Evolutionary conservation across 306 rosid species (phyloP), one percentile per base, ranked within the genome.

Genomic region (Cucurbita maxima): DNA sequence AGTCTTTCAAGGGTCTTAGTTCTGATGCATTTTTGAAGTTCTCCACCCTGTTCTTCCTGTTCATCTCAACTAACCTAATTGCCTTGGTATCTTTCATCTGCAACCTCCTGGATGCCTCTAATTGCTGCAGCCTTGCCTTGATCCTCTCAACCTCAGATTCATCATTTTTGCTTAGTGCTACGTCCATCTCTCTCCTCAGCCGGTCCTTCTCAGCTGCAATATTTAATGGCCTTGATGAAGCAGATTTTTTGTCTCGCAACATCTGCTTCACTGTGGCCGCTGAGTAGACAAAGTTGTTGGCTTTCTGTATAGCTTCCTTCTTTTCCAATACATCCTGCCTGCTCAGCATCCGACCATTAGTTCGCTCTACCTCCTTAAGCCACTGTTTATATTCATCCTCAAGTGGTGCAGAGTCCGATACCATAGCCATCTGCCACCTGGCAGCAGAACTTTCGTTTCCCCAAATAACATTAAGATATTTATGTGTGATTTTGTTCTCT

Each of bases 371-470:
- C 84, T 94, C 99, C 81, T 84, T 87, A 76, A 89, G 57, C 97
- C 95, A 91, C 81, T 94, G 97, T 62, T 84, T 87, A 81, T 81
- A 94, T 83, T 94, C 99, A 68, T 88, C 95, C 81, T 94, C 96
- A 5, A 66, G 75, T 5, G 99, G 97, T 1, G 69, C 66, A 75
- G 95, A 87, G 83, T 91, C 99, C 0, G 96, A 91, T 76, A 89
- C 79, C 99, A 88, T 91, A 67, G 99, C 95, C 99, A 94, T 94
- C 88, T 94, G 97, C 97, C 97, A 94, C 86, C 99, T 91, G 3
- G 97, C 95, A 70, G 96, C 91, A 47, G 95, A 85, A 71, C 78
- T 79, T 69, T 94, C 99, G 82, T 89, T 94, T 50, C 99, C 99
- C 97, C 99, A 94, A 48, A 86, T 83, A 59, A 87, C 83, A 83